phyloP scores from a whole-genome alignment of 148 eudicot genomes.

The Diospyros kaki region DNA sequence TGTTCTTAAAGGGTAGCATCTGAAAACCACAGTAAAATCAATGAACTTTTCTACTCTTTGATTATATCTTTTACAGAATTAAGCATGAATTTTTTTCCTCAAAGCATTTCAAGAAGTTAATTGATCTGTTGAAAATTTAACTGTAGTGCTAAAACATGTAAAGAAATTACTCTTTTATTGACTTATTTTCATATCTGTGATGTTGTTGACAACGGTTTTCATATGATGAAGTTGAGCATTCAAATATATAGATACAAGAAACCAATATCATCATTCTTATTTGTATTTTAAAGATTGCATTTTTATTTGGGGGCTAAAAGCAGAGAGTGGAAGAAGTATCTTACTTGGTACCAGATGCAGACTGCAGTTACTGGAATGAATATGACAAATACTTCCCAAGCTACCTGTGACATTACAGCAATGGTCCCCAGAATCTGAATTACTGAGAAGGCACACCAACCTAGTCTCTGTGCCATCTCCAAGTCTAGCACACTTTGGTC shows the following conservation, averaged over 20 bases:
- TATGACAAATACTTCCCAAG: conserved; percentile 94
- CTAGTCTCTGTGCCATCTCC: conserved; percentile 81
- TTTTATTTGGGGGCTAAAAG: not conserved
- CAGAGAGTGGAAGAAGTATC: conserved; percentile 3
- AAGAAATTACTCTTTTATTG: not conserved
- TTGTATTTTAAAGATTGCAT: not conserved
- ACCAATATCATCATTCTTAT: not conserved
- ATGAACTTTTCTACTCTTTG: not conserved
- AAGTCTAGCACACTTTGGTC: conserved; percentile 94
- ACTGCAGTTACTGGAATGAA: conserved; percentile 93
- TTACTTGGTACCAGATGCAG: conserved; percentile 90
- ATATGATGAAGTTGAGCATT: not conserved
- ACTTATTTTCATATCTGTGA: not conserved
- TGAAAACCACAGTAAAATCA: conserved; percentile 2
- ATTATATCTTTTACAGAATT: not conserved
- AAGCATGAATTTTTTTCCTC: not conserved
- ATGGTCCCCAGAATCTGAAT: conserved; percentile 88
- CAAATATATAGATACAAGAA: not conserved
- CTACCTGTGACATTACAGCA: conserved; percentile 97
- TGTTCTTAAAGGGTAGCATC: not conserved
- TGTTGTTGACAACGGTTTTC: not conserved
- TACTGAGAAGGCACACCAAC: conserved; percentile 89
- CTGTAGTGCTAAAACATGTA: not conserved
- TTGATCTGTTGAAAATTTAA: not conserved
- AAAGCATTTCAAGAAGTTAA: not conserved